phyloP scores from a whole-genome alignment of 805 yeast genomes.

The Sungouiozyma ichnusensis region DNA sequence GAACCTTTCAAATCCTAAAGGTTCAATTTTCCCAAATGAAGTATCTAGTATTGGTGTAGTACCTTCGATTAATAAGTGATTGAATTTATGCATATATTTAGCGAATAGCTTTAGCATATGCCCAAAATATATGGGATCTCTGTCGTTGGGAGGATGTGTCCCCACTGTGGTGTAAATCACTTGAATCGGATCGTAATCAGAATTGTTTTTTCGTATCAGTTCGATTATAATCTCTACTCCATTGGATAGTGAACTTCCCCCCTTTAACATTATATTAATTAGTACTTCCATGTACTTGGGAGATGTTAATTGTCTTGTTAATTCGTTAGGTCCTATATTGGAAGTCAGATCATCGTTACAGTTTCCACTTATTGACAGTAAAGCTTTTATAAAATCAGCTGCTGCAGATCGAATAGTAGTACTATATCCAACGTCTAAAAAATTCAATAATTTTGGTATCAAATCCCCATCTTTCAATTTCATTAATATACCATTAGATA shows the following conservation, averaged over 20 bases:
- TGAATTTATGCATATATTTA: conserved; percentile 56
- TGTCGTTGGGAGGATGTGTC: conserved; percentile 81
- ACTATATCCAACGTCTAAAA: conserved; percentile 55
- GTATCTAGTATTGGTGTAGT: conserved; percentile 30
- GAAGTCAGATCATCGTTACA: conserved; percentile 79
- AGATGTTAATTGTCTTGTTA: conserved; percentile 83
- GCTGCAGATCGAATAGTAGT: conserved; percentile 84
- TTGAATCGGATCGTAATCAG: conserved; percentile 87
- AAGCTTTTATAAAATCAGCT: conserved; percentile 89
- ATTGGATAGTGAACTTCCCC: conserved; percentile 82
- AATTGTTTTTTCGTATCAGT: conserved; percentile 86
- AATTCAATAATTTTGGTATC: conserved; percentile 61
- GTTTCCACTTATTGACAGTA: conserved; percentile 88
- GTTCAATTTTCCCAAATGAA: conserved; percentile 50
- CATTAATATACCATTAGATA: conserved; percentile 79
- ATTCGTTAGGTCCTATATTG: conserved; percentile 90
- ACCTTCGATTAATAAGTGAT: conserved; percentile 42
- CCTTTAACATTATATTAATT: conserved; percentile 65
- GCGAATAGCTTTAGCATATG: conserved; percentile 72
- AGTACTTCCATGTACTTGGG: conserved; percentile 54
- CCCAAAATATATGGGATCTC: conserved; percentile 91
- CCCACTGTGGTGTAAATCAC: conserved; percentile 74
- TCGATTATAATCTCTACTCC: conserved; percentile 94
- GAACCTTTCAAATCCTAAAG: conserved; percentile 87
- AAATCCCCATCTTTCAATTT: conserved; percentile 61